These are phyloP conservation scores for Penicillium sclerotiorum DNA, from an alignment of 2,329 filamentous ascomycete species.

Conservation along the genomic window DNA sequence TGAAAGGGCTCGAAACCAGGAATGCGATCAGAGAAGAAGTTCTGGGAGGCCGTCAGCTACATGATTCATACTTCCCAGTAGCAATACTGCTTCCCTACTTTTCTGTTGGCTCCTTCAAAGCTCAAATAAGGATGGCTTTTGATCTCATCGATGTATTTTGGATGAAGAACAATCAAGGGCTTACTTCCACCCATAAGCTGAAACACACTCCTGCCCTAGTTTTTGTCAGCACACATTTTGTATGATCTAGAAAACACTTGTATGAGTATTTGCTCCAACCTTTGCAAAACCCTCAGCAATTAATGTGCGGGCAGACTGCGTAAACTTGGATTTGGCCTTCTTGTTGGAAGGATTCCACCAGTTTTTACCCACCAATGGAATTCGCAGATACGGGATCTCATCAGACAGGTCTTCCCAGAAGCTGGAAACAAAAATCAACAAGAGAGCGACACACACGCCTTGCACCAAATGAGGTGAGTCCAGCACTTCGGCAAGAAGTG, in stretches of 20 bases:
- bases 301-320: slow-evolving; percentile 25
- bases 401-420: slow-evolving; percentile 30
- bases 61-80: no score
- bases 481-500: slow-evolving; percentile 25
- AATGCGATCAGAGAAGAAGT: slow-evolving; percentile 32
- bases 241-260: not conserved
- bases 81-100: slow-evolving; percentile 13
- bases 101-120: slow-evolving; percentile 29
- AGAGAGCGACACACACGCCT: slow-evolving; percentile 21
- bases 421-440: slow-evolving; percentile 23
- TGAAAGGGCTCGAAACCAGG: slow-evolving; percentile 36
- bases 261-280: slow-evolving; percentile 16
- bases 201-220: slow-evolving; percentile 28
- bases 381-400: slow-evolving; percentile 29
- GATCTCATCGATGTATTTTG: slow-evolving; percentile 35
- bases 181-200: slow-evolving; percentile 28
- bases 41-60: slow-evolving; percentile 18
- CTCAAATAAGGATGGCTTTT: slow-evolving; percentile 34
- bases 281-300: slow-evolving; percentile 32
- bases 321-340: slow-evolving; percentile 32
- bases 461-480: slow-evolving; percentile 27
- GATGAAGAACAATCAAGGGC: slow-evolving; percentile 34
- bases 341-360: slow-evolving; percentile 35
- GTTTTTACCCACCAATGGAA: slow-evolving; percentile 33
- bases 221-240: slow-evolving; percentile 6